These are phyloP conservation scores for Malus orientalis DNA, from an alignment of 306 rosid genomes.

Conservation along the genomic window DNA sequence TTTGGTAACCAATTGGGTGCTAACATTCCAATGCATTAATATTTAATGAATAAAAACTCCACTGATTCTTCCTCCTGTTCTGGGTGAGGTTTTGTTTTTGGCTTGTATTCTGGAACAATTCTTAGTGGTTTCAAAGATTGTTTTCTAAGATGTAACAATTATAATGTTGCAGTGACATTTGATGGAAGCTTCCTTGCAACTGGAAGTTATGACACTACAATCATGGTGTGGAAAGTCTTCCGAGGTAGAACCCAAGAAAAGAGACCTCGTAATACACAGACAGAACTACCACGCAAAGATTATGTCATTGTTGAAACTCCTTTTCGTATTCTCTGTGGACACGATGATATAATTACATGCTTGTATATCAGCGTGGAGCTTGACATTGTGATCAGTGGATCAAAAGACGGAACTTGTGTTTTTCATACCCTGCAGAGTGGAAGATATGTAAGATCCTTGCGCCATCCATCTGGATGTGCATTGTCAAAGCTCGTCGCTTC, in stretches of 20 bases:
- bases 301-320: slow-evolving; percentile 81
- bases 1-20: background rate
- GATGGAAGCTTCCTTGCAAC: slow-evolving; percentile 97
- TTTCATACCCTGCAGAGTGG: slow-evolving; percentile 91
- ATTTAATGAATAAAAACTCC: background rate
- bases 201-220: slow-evolving; percentile 95
- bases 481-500: slow-evolving; percentile 87
- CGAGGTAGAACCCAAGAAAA: slow-evolving; percentile 69
- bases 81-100: background rate
- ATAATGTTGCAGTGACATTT: slow-evolving; percentile 74
- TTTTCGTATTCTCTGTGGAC: slow-evolving; percentile 88
- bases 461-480: slow-evolving; percentile 79
- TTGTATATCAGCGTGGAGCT: slow-evolving; percentile 80
- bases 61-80: background rate
- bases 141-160: background rate
- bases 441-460: slow-evolving; percentile 81
- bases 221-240: slow-evolving; percentile 92
- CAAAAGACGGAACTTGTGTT: slow-evolving; percentile 93
- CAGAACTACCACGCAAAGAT: slow-evolving; percentile 75
- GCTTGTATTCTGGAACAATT: background rate
- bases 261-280: slow-evolving; percentile 57
- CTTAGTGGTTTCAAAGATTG: background rate
- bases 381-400: slow-evolving; percentile 93
- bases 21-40: background rate
- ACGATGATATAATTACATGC: slow-evolving; percentile 90